Base-by-base conservation (phyloP, 148 eudicot species). In the Cornus controversa region DNA sequence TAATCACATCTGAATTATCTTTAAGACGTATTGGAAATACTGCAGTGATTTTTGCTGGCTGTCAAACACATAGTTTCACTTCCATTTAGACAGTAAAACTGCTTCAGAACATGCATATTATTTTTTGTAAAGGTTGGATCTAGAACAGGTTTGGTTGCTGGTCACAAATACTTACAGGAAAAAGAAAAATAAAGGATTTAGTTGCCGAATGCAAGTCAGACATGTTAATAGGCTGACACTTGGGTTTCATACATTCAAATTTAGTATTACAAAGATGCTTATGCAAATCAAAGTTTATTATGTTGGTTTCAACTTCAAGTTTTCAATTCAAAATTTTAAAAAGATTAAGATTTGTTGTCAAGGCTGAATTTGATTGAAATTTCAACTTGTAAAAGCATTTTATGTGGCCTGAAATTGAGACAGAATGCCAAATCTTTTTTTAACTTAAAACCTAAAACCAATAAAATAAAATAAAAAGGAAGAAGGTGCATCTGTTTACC, bases 1-100 rank as follows among this genome's bases (percentile, higher is more conserved):
- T 93, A 54, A 86, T 76, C 77, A 90, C 90, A 67, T 96, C 99
- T 65, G 93, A 76, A 23, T 89, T 67, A 73, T 93, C 99, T 79
- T 91, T 93, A 76, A 96, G 93, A 58, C 93, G 91, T 92, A 96
- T 92, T 10, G 99, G 99, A 76, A 92, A 96, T 50, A 93, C 82
- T 72, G 89, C 85, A 10, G 84, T 92, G 42, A 89, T 80, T 81
- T 91, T 96, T 71, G 77, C 74, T 80, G 87, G 87, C 99, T 96
- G 94, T 79, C 76, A 80, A 84, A 72, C 16, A 77, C 63, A 80
- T 42, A 71, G 10, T 58, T 22, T 36, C 58, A 50, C 34, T 50
- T 75, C n/a, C 47, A 34, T 79, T 64, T 63, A 40, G 67, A 16
- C 10, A 22, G 73, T 42, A 2, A 27, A 18, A 47, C 9, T 60